phyloP scores from a whole-genome alignment of 345 rosid species.

The Nephelium lappaceum region DNA sequence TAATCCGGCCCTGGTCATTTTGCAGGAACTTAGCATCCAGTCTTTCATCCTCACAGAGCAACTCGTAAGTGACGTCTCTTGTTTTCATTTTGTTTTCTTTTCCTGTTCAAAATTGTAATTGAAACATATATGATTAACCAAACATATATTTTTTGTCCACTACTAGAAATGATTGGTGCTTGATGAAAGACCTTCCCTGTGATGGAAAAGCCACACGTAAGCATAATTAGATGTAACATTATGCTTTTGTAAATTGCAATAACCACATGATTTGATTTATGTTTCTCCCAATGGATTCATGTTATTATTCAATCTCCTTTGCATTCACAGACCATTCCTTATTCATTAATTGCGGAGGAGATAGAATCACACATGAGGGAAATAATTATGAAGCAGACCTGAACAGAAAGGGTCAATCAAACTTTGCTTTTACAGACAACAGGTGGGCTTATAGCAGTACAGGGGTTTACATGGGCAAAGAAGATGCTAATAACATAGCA shows the following conservation, averaged over 20 bases:
- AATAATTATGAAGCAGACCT: constrained; percentile 56
- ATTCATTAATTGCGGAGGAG: constrained; percentile 86
- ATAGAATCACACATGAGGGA: no score
- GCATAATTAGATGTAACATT: constrained; percentile 27
- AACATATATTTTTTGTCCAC: constrained; percentile 4
- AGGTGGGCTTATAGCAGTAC: constrained; percentile 84
- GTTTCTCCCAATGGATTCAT: background rate
- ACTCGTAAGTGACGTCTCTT: constrained; percentile 53
- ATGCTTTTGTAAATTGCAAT: background rate
- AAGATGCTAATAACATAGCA: background rate
- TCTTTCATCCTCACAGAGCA: constrained; percentile 37
- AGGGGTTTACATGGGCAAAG: constrained; percentile 47
- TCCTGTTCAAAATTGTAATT: background rate
- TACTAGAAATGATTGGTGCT: constrained; percentile 64
- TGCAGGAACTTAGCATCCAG: constrained; percentile 76
- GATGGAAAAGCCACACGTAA: constrained; percentile 45
- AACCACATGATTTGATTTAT: background rate
- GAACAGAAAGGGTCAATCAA: constrained; percentile 36
- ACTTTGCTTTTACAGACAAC: constrained; percentile 30
- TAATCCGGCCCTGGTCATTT: constrained; percentile 32
- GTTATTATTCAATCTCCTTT: background rate
- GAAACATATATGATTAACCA: background rate
- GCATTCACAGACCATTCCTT: constrained; percentile 57
- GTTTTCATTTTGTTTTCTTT: constrained; percentile 9
- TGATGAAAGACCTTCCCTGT: constrained; percentile 71